Evolutionary conservation across 768 basidiomycete genomes (phyloP), one percentile per base, ranked within the genome.

Genomic region (Melanogaster broomeanus): DNA sequence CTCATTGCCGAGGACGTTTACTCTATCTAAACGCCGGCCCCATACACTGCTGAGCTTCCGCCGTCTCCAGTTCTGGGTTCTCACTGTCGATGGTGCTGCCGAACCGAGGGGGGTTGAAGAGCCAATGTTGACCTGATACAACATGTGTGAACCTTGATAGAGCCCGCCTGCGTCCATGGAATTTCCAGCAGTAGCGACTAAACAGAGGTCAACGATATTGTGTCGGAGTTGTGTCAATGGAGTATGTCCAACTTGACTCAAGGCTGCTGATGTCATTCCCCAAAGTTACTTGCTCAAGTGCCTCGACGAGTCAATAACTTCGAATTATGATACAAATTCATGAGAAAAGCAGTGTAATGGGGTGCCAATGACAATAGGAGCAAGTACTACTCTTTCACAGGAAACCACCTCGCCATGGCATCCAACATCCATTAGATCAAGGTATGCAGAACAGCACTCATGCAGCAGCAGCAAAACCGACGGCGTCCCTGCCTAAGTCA

Each of bases 401-500:
- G 4, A 18, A 35, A 12, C 18, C 35, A 12, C 18, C 35, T 37
- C 35, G n/a, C n/a, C 35, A 10, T 18, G 2, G 35, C 10, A 7
- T 37, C 38, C 31, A 8, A 10, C 9, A 27, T 52, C 52, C 51
- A 42, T 33, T 41, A 47, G 18, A 63, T 56, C 61, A 52, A 48
- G 24, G n/a, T 44, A 35, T 40, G 31, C 25, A 43, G 40, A 12
- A 45, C 16, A 33, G 24, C n/a, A 27, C 48, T 72, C 55, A 77
- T n/a, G 46, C 58, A 18, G 76, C 61, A n/a, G 51, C 51, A 21
- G 93, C 93, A 59, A 95, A 93, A 38, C 92, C 93, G 55, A 96
- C 88, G 35, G 92, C 92, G 68, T 93, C 59, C 56, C 72, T 76
- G 30, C 78, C 85, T 22, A 88, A 78, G 62, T 93, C 90, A 61